Percentiles rank a stretch among this genome's conserved stretches.
These are phyloP conservation scores for Pseudogymnoascus sp. DNA, from an alignment of 2,329 filamentous ascomycete species.

Conservation along the genomic window DNA sequence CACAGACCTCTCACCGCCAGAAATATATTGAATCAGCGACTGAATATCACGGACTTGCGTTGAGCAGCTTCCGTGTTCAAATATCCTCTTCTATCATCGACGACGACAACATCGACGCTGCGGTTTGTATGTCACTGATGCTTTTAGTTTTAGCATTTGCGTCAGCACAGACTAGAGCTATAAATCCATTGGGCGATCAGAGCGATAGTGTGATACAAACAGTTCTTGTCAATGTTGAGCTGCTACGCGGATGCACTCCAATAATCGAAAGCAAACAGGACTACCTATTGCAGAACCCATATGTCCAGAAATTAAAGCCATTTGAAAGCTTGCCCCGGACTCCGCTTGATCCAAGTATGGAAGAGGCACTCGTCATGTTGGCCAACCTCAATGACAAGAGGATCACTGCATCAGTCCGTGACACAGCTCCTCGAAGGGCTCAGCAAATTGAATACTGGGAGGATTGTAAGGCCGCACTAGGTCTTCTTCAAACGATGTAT, in stretches of 20 bases:
- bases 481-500: constrained; percentile 12
- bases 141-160: constrained; percentile 16
- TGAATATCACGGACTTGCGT: constrained; percentile 13
- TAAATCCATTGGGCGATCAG: background rate
- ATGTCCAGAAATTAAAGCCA: constrained; percentile 12
- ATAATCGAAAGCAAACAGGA: constrained; percentile 11
- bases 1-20: background rate
- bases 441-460: constrained; percentile 13
- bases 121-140: constrained; percentile 16
- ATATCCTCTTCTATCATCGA: constrained; percentile 9
- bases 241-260: constrained; percentile 13
- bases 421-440: background rate
- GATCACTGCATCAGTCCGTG: constrained; percentile 7
- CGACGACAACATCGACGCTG: constrained; percentile 10
- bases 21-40: constrained; percentile 14
- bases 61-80: constrained; percentile 13
- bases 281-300: constrained; percentile 15
- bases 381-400: constrained; percentile 13
- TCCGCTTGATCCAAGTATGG: constrained; percentile 5
- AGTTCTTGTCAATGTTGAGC: constrained; percentile 14
- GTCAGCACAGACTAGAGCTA: constrained; percentile 12
- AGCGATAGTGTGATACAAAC: constrained; percentile 11
- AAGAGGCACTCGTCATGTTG: constrained; percentile 10
- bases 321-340: constrained; percentile 12
- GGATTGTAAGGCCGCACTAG: constrained; percentile 15